These are phyloP conservation scores for Suillus decipiens DNA, from an alignment of 768 basidiomycete species.

Conservation along the genomic window DNA sequence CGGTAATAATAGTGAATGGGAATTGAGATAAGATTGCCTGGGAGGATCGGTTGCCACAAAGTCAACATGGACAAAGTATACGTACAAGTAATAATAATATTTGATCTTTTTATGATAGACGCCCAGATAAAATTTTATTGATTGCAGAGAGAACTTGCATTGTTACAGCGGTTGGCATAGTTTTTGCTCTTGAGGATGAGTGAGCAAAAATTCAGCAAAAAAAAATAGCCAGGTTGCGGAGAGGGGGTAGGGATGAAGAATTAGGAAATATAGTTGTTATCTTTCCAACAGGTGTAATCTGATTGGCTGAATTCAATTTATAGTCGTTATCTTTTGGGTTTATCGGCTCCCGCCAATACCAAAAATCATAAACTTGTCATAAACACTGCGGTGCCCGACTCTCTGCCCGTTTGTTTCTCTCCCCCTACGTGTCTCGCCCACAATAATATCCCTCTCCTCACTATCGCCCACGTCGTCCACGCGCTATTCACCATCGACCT, in stretches of 20 bases:
- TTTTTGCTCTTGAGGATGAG: neutral
- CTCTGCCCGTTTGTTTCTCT: slow-evolving; percentile 27
- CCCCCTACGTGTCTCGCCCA: slow-evolving; percentile 12
- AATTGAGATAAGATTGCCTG: slow-evolving; percentile 20
- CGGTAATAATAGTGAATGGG: slow-evolving; percentile 11
- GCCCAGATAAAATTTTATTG: slow-evolving; percentile 31
- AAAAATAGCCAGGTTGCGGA: neutral
- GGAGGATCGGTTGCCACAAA: slow-evolving; percentile 26
- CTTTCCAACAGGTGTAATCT: slow-evolving; percentile 35
- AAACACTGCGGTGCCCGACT: slow-evolving; percentile 26
- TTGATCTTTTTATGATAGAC: slow-evolving; percentile 20
- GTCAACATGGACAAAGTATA: slow-evolving; percentile 24
- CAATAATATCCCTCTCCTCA: slow-evolving; percentile 5
- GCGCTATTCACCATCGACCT: neutral
- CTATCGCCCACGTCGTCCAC: slow-evolving; percentile 9
- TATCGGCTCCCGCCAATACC: slow-evolving; percentile 37
- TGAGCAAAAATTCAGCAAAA: neutral
- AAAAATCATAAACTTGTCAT: slow-evolving; percentile 42
- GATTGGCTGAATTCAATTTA: slow-evolving; percentile 37
- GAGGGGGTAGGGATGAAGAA: neutral
- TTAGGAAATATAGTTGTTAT: slow-evolving; percentile 13
- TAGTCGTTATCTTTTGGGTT: slow-evolving; percentile 38
- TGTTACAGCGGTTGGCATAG: neutral
- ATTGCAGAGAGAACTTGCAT: neutral
- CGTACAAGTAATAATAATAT: slow-evolving; percentile 32